Percentiles rank a stretch among this genome's conserved stretches.
phyloP scores from a whole-genome alignment of 2,329 filamentous ascomycete genomes.

The Monosporascus sp. region DNA sequence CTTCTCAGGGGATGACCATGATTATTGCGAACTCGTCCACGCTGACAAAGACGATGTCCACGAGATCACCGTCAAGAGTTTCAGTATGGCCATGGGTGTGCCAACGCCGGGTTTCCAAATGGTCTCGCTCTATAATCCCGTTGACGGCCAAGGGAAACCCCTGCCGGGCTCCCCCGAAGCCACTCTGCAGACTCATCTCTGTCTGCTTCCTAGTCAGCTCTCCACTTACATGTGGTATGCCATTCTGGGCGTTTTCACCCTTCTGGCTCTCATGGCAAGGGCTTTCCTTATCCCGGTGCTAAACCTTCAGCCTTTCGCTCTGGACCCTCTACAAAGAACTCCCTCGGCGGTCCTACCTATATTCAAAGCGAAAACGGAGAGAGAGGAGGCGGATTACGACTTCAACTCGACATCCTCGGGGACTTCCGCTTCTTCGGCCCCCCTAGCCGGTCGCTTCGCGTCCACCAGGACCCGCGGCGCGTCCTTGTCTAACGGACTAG shows the following conservation, averaged over 20 bases:
- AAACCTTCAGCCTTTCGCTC: constrained; percentile 47
- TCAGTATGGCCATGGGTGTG: constrained; percentile 96
- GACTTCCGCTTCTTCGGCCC: constrained; percentile 30
- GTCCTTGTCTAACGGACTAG: constrained; percentile 16
- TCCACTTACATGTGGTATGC: constrained; percentile 77
- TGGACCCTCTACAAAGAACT: constrained; percentile 33
- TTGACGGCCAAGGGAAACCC: constrained; percentile 56
- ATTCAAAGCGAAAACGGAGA: constrained; percentile 51
- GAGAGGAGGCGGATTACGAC: constrained; percentile 31
- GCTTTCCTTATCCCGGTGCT: constrained; percentile 54
- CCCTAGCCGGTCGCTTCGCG: constrained; percentile 23
- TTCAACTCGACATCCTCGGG: constrained; percentile 23
- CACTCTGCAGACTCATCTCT: constrained; percentile 85
- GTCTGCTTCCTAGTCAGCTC: constrained; percentile 83
- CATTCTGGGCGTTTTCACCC: constrained; percentile 50
- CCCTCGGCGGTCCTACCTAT: constrained; percentile 35
- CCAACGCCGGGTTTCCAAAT: constrained; percentile 81
- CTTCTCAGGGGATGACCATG: constrained; percentile 95
- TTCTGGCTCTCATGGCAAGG: constrained; percentile 46
- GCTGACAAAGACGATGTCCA: constrained; percentile 59
- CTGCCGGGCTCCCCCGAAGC: constrained; percentile 35
- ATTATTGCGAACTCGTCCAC: constrained; percentile 91
- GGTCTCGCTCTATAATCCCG: constrained; percentile 86
- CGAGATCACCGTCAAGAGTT: constrained; percentile 93
- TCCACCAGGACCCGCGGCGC: constrained; percentile 22